A percentile compares a stretch with the other conserved stretches of the same genome.
Evolutionary conservation across 352 stramenopile genomes (phyloP).

Genomic region (Globisporangium emineosum): DNA sequence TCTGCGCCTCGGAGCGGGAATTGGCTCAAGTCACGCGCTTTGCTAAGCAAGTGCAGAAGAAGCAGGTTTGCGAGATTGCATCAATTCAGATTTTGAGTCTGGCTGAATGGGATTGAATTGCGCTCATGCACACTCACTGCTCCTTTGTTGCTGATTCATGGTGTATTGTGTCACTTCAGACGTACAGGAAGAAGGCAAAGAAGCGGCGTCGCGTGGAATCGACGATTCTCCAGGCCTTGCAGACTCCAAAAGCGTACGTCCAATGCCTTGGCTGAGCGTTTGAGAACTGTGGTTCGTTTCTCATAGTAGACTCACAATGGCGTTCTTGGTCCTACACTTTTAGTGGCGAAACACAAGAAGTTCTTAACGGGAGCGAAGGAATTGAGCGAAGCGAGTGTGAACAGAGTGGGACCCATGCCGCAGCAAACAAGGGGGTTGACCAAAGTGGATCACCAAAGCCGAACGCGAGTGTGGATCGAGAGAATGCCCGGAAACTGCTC

Average conservation of each 20-base stretch:
- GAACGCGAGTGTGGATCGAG: not conserved
- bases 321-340: not conserved
- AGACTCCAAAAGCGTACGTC: conserved; percentile 4
- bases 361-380: not conserved
- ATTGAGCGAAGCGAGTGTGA: not conserved
- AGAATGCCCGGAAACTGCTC: conserved; percentile 21
- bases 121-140: too few species aligned
- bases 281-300: not conserved
- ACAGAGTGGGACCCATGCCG: not conserved
- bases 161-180: too few species aligned
- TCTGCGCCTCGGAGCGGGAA: conserved; percentile 2
- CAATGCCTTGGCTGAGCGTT: not conserved
- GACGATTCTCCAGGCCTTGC: conserved; percentile 10
- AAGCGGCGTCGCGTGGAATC: conserved; percentile 5
- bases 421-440: conserved; percentile 5
- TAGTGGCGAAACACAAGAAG: not conserved
- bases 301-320: not conserved
- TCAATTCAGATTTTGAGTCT: not conserved
- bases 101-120: too few species aligned
- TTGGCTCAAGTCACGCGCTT: conserved; percentile 17
- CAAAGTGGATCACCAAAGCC: not conserved
- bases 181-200: conserved; percentile 16
- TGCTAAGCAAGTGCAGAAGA: conserved; percentile 25
- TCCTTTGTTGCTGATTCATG: too few species aligned
- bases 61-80: conserved; percentile 19